Conservation (phyloP, 129 eudicot genomes). For the Saposhnikovia divaricata region DNA sequence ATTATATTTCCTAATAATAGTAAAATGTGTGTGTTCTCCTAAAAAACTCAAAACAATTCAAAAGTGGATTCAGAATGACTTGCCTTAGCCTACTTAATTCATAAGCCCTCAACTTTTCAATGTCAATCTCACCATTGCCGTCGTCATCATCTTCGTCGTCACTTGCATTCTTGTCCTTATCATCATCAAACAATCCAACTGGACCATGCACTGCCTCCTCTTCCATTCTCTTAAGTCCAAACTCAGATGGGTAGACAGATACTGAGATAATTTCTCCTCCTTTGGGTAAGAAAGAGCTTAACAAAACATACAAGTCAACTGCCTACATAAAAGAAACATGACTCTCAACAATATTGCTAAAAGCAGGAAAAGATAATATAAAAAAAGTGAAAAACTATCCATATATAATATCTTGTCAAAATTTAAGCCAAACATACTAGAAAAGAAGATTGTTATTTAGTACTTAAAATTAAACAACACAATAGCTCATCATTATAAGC, state of each 20-base stretch:
- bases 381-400: background rate
- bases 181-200: constrained; percentile 73
- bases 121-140: constrained; percentile 36
- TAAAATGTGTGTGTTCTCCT: background rate
- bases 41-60: background rate
- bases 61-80: constrained; percentile 6
- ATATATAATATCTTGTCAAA: background rate
- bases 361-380: background rate
- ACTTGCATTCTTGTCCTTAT: constrained; percentile 22
- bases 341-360: constrained; percentile 4
- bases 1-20: background rate
- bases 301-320: constrained; percentile 61
- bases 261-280: constrained; percentile 74
- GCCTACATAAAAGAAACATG: constrained; percentile 45
- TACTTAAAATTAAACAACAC: background rate
- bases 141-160: constrained; percentile 39
- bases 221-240: constrained; percentile 88
- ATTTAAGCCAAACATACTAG: background rate
- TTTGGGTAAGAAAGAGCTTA: constrained; percentile 78
- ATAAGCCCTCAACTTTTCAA: constrained; percentile 66
- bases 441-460: background rate
- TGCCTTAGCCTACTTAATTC: constrained; percentile 85
- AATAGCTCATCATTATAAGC: background rate
- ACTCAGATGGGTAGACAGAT: constrained; percentile 84
- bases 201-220: constrained; percentile 93